Evolutionary conservation across 2,329 filamentous ascomycete species (phyloP).

Genomic region (Nigrospora sphaerica): DNA sequence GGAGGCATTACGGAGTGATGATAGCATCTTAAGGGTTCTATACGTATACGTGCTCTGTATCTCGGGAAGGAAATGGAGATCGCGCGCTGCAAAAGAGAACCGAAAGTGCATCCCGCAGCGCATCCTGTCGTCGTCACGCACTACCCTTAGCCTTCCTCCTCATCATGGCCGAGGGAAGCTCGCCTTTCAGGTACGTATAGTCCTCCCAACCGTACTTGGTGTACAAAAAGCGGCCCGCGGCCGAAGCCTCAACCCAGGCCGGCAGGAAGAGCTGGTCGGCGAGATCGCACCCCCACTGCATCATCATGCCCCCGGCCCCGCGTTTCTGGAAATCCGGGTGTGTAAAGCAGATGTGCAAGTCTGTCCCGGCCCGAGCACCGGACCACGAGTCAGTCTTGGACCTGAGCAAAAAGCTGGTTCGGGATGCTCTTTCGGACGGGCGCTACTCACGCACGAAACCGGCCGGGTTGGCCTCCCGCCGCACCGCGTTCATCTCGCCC

Average conservation of each 20-base stretch:
- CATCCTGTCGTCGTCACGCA: too few species aligned
- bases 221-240: constrained; percentile 23
- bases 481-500: constrained; percentile 19
- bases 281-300: constrained; percentile 26
- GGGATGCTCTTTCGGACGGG: not conserved
- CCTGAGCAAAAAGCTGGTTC: not conserved
- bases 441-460: constrained; percentile 24
- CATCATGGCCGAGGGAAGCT: too few species aligned
- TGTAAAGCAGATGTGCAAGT: constrained; percentile 30
- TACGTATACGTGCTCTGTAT: too few species aligned
- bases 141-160: too few species aligned
- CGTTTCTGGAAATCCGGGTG: constrained; percentile 27
- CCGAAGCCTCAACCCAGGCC: constrained; percentile 27
- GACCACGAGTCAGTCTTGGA: too few species aligned
- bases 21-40: too few species aligned
- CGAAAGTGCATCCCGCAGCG: too few species aligned
- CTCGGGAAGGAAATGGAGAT: too few species aligned
- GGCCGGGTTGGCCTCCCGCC: constrained; percentile 20
- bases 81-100: too few species aligned
- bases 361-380: constrained; percentile 2
- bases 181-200: too few species aligned
- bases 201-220: constrained; percentile 21
- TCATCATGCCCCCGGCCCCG: constrained; percentile 25
- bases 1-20: too few species aligned
- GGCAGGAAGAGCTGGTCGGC: constrained; percentile 27